Evolutionary conservation across 2,329 filamentous ascomycete genomes (phyloP), one percentile per base, ranked within the genome.

Genomic region (Colletotrichum graminicola): DNA sequence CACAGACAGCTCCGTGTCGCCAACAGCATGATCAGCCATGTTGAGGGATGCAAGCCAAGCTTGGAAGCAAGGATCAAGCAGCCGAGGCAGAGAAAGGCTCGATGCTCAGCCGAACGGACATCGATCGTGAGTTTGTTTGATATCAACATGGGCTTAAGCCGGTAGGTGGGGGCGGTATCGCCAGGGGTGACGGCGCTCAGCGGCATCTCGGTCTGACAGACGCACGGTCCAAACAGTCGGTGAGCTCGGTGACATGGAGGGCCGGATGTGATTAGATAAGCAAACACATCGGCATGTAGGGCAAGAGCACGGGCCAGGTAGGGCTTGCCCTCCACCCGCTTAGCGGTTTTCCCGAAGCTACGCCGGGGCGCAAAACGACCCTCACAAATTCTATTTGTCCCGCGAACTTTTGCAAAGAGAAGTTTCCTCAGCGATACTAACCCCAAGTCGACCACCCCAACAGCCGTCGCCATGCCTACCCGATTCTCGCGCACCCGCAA

Each of bases 401-500:
- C 56, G 61, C 60, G 60, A 34, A 60, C 61, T 61, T 62, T 66
- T 79, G 78, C 78, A 74, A 77, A 79, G 77, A 75, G 75, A 79
- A 75, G 78, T 80, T 80, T 55, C 41, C 68, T 65, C 70, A 62
- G 70, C 66, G 81, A 80, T 62, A 62, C 60, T 62, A 81, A 83
- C 80, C 81, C 82, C 80, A 82, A 80, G 69, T 65, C 72, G 61
- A 73, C 70, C 45, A 73, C 51, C 56, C 56, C 65, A 39, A 72
- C 62, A 60, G 66, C 66, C 70, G 70, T 71, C 70, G 70, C 66
- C 70, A 72, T 72, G 70, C 91, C 91, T 90, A 93, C 91, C 85
- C 87, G 91, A 84, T 87, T 91, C 78, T 89, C 88, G 81, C 92
- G 93, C 87, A 93, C 91, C 85, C 88, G 91, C 86, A 93, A 93